Evolutionary conservation across 2,329 filamentous ascomycete species (phyloP), one percentile per base, ranked within the genome.

Genomic region (Ambrosiella beaveri): DNA sequence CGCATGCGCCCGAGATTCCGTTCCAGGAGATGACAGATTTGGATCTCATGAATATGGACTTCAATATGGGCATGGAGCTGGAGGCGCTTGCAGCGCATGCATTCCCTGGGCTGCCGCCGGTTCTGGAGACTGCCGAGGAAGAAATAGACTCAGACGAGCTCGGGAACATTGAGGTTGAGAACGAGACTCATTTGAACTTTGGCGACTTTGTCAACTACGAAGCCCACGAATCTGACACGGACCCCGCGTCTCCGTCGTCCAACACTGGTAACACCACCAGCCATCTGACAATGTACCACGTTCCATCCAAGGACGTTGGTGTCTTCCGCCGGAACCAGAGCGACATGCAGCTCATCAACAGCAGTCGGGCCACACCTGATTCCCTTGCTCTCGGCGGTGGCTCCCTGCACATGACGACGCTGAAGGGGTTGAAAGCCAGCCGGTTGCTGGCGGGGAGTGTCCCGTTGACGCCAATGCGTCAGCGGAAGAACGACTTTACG

Each of bases 311-410:
- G 59, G 80, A 84, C 12, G 86, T 93, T 40, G 85, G 85, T 41
- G 85, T 86, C 1, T 94, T 93, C 74, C 86, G 86, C 58, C 80
- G 74, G 62, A 83, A 79, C 68, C 81, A 79, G 66, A 81, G 74
- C 73, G 79, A 80, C 66, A 75, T 79, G 65, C 76, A 80, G 63
- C 71, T 81, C 61, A 79, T 81, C 60, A 68, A 77, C 62, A 80
- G 77, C 69, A 78, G 76, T 65, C 76, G 80, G 64, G 78, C 77
- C 19, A 81, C 79, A 41, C 71, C 78, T 59, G 77, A 84, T 64
- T 81, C 82, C 44, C 73, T 86, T 35, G 75, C 79, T 54, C 80
- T 84, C 67, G 76, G 80, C 57, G 47, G 57, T 40, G 73, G 77
- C 55, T 75, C 79, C 6, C 77, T 82, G 68, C 74, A 80, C 66